Evolutionary conservation across 2,329 filamentous ascomycete genomes (phyloP), one percentile per base, ranked within the genome.

Genomic region (Pseudopithomyces chartarum): DNA sequence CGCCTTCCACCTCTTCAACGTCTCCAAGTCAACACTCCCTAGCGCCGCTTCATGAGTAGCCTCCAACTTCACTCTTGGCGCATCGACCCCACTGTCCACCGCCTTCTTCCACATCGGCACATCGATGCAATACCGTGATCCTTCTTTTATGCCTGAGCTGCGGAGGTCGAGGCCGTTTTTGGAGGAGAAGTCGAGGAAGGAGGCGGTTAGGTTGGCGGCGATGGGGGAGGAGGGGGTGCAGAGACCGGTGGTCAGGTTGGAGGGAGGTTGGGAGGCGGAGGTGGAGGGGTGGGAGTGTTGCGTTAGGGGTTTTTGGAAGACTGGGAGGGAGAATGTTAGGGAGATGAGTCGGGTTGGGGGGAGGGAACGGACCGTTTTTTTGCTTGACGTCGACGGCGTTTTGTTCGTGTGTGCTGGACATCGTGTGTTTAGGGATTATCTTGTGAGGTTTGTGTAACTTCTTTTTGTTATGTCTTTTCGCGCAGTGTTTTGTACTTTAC

Each of bases 81-180:
- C 58, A 13, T 65, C 66, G 1, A 62, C 59, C 0, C 59, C 57
- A 8, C 58, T 63, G 22, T 66, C 64, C 1, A 59, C 55, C 10
- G 64, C 61, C 64, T 85, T 82, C 63, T 82, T 81, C 83, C 84
- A 87, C 34, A 81, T 73, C 11, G 71, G 73, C 0, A 83, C 84
- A 61, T 85, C 86, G 4, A 87, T 73, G 66, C 85, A 88, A 80
- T 84, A 87, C 64, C 82, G 82, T 59, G 82, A 83, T 4, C 85
- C 85, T 5, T 76, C 80, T 22, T 76, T 81, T 46, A 87, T 77
- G 10, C 84, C 84, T 15, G 80, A 77, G 12, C 71, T 67, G 22
- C 84, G 79, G 29, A 88, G 77, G 62, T 87, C 82, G 64, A 86
- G 86, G 47, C 84, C 85, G 36, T 78, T 79, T 8, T 78, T 76